phyloP scores from a whole-genome alignment of 2,329 filamentous ascomycete genomes.

The Neofusicoccum sp. region DNA sequence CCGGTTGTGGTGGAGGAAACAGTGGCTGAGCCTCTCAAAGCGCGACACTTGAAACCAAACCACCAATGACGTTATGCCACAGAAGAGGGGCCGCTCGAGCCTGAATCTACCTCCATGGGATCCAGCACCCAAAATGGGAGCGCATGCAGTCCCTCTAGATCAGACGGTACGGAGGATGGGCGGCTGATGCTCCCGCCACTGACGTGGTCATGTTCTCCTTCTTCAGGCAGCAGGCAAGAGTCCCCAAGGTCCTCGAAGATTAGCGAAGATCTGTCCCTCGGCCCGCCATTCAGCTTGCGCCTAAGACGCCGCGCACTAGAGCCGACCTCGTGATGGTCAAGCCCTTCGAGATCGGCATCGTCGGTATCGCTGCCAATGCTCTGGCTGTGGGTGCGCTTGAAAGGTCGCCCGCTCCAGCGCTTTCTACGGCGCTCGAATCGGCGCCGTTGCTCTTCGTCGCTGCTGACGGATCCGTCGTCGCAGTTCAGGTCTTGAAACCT shows the following conservation, averaged over 20 bases:
- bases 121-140: conserved; percentile 37
- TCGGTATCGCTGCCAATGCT: conserved; percentile 46
- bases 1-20: background rate
- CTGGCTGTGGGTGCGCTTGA: conserved; percentile 48
- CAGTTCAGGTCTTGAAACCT: conserved; percentile 37
- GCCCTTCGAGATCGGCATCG: conserved; percentile 43
- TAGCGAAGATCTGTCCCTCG: conserved; percentile 36
- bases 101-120: conserved; percentile 23
- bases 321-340: conserved; percentile 38
- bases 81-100: conserved; percentile 2
- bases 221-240: conserved; percentile 36
- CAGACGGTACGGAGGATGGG: conserved; percentile 38
- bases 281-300: conserved; percentile 39
- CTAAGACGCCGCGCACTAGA: conserved; percentile 42
- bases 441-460: conserved; percentile 24
- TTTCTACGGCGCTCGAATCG: conserved; percentile 34
- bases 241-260: conserved; percentile 40
- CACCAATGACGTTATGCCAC: background rate
- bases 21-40: background rate
- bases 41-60: background rate
- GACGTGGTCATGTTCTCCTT: conserved; percentile 34
- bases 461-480: conserved; percentile 31
- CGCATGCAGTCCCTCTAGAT: conserved; percentile 36
- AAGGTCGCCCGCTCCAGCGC: conserved; percentile 41
- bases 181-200: conserved; percentile 22